Evolutionary conservation across 768 basidiomycete species (phyloP).

Genomic region (Dentipellis fragilis): DNA sequence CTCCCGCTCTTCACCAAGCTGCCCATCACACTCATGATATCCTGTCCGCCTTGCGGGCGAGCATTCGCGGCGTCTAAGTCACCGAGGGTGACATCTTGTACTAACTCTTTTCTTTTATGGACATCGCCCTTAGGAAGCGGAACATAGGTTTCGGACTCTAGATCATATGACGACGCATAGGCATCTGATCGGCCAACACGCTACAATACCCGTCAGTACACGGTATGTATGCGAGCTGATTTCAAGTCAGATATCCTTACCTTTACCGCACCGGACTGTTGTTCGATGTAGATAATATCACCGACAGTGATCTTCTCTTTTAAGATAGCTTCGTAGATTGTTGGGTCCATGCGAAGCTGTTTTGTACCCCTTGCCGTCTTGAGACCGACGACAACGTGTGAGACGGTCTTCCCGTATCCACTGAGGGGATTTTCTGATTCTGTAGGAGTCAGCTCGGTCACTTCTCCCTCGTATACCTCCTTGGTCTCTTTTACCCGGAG

Average conservation of each 20-base stretch:
- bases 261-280: slow-evolving; percentile 91
- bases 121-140: slow-evolving; percentile 95
- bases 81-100: slow-evolving; percentile 90
- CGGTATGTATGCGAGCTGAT: not conserved
- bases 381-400: slow-evolving; percentile 93
- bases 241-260: slow-evolving; percentile 25
- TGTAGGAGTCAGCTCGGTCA: slow-evolving; percentile 92
- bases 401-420: slow-evolving; percentile 97
- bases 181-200: slow-evolving; percentile 95
- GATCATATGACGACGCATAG: slow-evolving; percentile 93
- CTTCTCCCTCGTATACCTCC: slow-evolving; percentile 97
- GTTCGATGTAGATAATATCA: slow-evolving; percentile 94
- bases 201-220: slow-evolving; percentile 26
- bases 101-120: slow-evolving; percentile 90
- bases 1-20: slow-evolving; percentile 84
- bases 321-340: slow-evolving; percentile 92
- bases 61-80: slow-evolving; percentile 97
- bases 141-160: slow-evolving; percentile 97
- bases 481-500: slow-evolving; percentile 98
- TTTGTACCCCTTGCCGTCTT: slow-evolving; percentile 86
- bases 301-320: slow-evolving; percentile 96
- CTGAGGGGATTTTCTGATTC: slow-evolving; percentile 96
- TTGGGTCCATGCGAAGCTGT: slow-evolving; percentile 87
- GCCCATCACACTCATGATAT: slow-evolving; percentile 97
- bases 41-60: slow-evolving; percentile 91